phyloP scores from a whole-genome alignment of 164 flowering plant genomes.

The Aristolochia contorta region DNA sequence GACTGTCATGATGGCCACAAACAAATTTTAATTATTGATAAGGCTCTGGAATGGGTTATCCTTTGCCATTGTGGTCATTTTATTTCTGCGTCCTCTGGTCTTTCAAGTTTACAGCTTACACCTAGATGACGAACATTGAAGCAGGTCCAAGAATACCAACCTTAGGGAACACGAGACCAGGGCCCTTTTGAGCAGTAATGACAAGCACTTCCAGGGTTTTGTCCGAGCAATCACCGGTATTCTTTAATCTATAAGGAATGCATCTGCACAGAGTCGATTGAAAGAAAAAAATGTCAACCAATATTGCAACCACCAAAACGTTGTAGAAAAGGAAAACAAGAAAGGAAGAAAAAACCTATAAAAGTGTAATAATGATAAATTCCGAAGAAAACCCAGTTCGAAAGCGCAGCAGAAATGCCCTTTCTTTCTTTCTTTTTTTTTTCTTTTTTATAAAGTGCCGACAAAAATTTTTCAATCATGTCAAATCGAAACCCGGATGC shows the following conservation, averaged over 20 bases:
- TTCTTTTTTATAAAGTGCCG: too few species aligned
- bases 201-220: conserved; percentile 42
- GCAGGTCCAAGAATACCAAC: conserved; percentile 17
- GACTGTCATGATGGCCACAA: too few species aligned
- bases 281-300: neutral
- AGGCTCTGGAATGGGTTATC: too few species aligned
- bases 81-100: neutral
- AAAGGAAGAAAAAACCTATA: neutral
- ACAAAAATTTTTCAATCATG: neutral
- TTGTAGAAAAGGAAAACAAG: neutral
- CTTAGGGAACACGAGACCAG: conserved; percentile 69
- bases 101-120: neutral
- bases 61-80: neutral
- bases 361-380: neutral
- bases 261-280: conserved; percentile 29
- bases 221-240: neutral
- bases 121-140: too few species aligned
- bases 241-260: conserved; percentile 47
- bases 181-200: conserved; percentile 53
- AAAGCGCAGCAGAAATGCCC: too few species aligned
- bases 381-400: too few species aligned
- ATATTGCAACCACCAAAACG: too few species aligned
- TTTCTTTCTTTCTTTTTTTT: too few species aligned
- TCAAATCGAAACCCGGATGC: neutral
- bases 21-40: too few species aligned